These are phyloP conservation scores for Penicillium canariense DNA, from an alignment of 495 filamentous ascomycete species.

Conservation along the genomic window DNA sequence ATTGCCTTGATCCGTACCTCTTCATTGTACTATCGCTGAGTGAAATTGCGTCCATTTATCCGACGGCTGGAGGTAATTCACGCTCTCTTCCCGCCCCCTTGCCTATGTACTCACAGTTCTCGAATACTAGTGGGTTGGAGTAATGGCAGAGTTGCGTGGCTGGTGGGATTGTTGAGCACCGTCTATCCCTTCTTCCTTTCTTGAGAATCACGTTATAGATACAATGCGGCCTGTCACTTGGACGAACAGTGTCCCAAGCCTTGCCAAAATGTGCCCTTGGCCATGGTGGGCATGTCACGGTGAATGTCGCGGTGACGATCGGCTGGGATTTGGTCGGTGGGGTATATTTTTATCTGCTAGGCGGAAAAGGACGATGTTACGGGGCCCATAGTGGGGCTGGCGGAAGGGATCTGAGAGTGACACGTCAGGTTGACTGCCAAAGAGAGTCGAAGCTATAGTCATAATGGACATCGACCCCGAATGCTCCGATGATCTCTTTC, in stretches of 20 bases:
- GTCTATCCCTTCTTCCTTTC: slow-evolving; percentile 27
- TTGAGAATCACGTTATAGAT: slow-evolving; percentile 8
- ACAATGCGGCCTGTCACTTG: slow-evolving; percentile 31
- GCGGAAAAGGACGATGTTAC: slow-evolving; percentile 19
- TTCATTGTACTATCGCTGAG: slow-evolving; percentile 24
- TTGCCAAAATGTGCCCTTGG: slow-evolving; percentile 36
- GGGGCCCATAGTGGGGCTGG: slow-evolving; percentile 20
- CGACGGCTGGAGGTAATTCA: slow-evolving; percentile 24
- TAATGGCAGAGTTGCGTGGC: slow-evolving; percentile 24
- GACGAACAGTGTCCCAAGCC: slow-evolving; percentile 34
- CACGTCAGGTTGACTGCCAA: neutral
- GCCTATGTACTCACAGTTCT: slow-evolving; percentile 22
- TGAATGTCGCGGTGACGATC: slow-evolving; percentile 36
- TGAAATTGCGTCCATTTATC: slow-evolving; percentile 27
- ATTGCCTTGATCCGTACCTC: slow-evolving; percentile 23
- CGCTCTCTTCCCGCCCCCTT: neutral
- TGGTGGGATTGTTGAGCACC: slow-evolving; percentile 24
- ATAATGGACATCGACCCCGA: neutral
- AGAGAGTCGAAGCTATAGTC: neutral
- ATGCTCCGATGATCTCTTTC: neutral
- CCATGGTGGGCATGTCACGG: slow-evolving; percentile 40
- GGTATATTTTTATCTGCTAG: slow-evolving; percentile 20
- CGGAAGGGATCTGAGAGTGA: slow-evolving; percentile 13
- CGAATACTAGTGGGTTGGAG: slow-evolving; percentile 26
- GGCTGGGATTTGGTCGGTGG: slow-evolving; percentile 22